Base-by-base conservation (phyloP, 192 early-diverging fungal species). In the Chytriomyces sp. region DNA sequence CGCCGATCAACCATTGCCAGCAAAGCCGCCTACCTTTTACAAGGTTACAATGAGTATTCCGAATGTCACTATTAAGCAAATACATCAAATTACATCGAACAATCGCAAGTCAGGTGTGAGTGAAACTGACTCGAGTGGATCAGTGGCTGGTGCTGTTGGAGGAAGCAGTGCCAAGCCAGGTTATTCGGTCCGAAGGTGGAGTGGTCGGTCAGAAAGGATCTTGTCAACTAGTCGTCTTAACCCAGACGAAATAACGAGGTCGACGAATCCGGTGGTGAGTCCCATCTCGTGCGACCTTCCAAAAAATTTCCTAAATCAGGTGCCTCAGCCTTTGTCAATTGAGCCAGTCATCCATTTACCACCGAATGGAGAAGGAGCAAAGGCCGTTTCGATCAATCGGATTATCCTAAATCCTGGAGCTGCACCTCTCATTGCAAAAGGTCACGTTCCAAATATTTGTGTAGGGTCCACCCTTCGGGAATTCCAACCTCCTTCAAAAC, bases 41-140 rank as follows among this genome's bases (percentile, higher is more conserved):
- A 59, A 41, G 41, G 58, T 71, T n/a, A 17, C 17, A 22, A 37
- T 71, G 69, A 39, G 36, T 28, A 41, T 71, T 3, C 69, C 69
- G 3, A 36, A 56, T 25, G 37, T 19, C 28, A 39, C 38, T 37
- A 3, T 60, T 7, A 30, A 57, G 33, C 17, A 69, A 7, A 0
- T 60, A 19, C 19, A 57, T 22, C 7, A 69, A 19, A 56, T 53
- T 69, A 31, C 8, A 22, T 38, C 17, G 25, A 37, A 63, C 22
- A 12, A 19, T 1, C 22, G 28, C 17, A 8, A 22, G 22, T 19
- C 25, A 8, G 30, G 56, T n/a, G 30, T n/a, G 12, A 58, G 56
- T 58, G 56, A 26, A 2, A 28, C 30, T 1, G 28, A 28, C 56
- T 22, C 32, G 12, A 5, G 26, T 61, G 12, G 14, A 22, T n/a